phyloP scores from a whole-genome alignment of 2,329 filamentous ascomycete genomes.

The Sphaerulina populicola region DNA sequence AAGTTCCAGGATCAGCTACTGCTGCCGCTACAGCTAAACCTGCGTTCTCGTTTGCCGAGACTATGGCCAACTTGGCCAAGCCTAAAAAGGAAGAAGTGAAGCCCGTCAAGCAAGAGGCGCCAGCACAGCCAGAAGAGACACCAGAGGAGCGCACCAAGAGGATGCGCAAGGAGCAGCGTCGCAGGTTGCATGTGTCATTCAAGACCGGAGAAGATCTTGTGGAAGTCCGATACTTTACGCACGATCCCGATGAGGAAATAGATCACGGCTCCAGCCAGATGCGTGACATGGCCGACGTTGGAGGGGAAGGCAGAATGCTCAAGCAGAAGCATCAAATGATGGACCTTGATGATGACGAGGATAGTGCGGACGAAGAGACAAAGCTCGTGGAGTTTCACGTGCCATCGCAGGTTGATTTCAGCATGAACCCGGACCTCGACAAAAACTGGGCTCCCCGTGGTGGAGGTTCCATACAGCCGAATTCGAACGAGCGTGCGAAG shows the following conservation, averaged over 20 bases:
- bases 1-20: conserved; percentile 25
- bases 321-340: conserved; percentile 55
- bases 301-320: conserved; percentile 51
- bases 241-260: conserved; percentile 62
- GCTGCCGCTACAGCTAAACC: conserved; percentile 24
- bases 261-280: conserved; percentile 60
- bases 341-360: conserved; percentile 54
- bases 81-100: conserved; percentile 48
- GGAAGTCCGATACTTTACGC: conserved; percentile 60
- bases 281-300: conserved; percentile 63
- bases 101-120: conserved; percentile 42
- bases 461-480: conserved; percentile 36
- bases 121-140: conserved; percentile 47
- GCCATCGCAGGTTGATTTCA: conserved; percentile 38
- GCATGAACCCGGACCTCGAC: conserved; percentile 35
- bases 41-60: conserved; percentile 35
- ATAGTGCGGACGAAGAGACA: conserved; percentile 48
- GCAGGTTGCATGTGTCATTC: conserved; percentile 63
- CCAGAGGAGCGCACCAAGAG: conserved; percentile 59
- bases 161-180: conserved; percentile 62
- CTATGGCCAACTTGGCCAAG: conserved; percentile 41
- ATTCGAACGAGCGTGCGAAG: conserved; percentile 37
- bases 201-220: conserved; percentile 59
- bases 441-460: conserved; percentile 42
- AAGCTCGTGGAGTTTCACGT: conserved; percentile 41